Percentiles rank a stretch among this genome's conserved stretches.
These are phyloP conservation scores for Castanospermum australe DNA, from an alignment of 306 rosid species.

Conservation along the genomic window DNA sequence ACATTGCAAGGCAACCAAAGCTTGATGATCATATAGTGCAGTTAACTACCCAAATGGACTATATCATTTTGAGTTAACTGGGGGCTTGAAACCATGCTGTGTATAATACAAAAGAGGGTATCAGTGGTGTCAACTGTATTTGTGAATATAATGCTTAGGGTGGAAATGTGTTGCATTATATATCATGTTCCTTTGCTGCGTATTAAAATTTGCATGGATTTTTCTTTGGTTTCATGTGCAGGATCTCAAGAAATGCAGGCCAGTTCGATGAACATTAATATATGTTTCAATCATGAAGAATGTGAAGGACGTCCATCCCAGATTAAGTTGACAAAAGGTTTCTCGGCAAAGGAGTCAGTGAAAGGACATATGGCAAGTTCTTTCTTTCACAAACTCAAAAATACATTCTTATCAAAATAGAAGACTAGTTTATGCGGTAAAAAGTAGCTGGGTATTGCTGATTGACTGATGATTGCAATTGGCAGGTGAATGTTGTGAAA, in stretches of 20 bases:
- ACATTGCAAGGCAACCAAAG: neutral
- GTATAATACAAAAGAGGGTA: neutral
- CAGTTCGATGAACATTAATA: conserved; percentile 38
- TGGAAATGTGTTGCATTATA: neutral
- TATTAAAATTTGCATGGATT: conserved; percentile 6
- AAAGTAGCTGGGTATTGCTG: conserved; percentile 23
- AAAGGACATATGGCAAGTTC: conserved; percentile 91
- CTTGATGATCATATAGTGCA: neutral
- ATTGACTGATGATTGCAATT: conserved; percentile 35
- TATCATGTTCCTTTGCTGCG: neutral
- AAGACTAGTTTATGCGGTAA: conserved; percentile 20
- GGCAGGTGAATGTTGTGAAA: conserved; percentile 97
- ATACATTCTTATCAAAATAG: neutral
- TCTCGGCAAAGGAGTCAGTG: conserved; percentile 87
- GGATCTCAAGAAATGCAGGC: conserved; percentile 85
- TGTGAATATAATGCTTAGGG: conserved; percentile 7
- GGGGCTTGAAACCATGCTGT: neutral
- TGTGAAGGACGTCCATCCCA: conserved; percentile 82
- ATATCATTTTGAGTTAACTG: neutral
- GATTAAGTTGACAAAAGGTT: conserved; percentile 90
- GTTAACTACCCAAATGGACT: neutral
- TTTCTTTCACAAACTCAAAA: conserved; percentile 27
- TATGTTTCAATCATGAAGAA: conserved; percentile 81
- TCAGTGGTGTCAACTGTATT: neutral
- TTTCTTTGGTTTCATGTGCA: conserved; percentile 25